phyloP scores from a whole-genome alignment of 2,329 filamentous ascomycete species.

The Fusarium continuum region DNA sequence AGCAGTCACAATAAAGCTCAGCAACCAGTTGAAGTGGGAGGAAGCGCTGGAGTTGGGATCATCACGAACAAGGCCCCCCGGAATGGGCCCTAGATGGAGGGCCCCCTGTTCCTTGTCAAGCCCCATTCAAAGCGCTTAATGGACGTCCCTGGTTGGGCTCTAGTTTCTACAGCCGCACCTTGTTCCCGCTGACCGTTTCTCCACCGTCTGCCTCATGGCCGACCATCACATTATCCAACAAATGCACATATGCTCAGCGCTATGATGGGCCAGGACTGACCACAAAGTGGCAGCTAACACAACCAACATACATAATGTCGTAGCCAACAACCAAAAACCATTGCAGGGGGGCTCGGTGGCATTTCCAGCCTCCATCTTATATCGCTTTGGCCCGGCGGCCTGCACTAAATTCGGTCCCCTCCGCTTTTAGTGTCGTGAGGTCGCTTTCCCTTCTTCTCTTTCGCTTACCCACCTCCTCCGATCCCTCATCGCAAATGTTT shows the following conservation, averaged over 20 bases:
- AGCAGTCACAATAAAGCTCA: not conserved
- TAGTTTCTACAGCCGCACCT: slow-evolving; percentile 5
- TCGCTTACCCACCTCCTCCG: not conserved
- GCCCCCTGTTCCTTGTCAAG: slow-evolving; percentile 1
- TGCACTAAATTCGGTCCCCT: slow-evolving; percentile 2
- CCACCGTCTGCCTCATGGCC: not conserved
- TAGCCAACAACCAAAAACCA: not conserved
- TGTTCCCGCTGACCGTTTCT: slow-evolving; percentile 1
- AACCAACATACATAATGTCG: slow-evolving; percentile 1
- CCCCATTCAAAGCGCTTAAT: slow-evolving; percentile 8
- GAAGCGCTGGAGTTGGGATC: slow-evolving; percentile 2
- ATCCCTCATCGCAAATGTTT: slow-evolving; percentile 1
- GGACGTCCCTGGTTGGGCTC: slow-evolving; percentile 1
- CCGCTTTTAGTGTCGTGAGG: not conserved
- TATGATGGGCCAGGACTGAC: not conserved
- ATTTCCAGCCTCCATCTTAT: slow-evolving; percentile 6
- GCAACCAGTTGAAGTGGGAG: slow-evolving; percentile 2
- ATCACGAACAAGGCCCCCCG: not conserved
- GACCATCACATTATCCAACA: slow-evolving; percentile 11
- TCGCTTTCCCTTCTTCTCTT: slow-evolving; percentile 1
- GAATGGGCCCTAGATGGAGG: not conserved
- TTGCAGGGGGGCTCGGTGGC: not conserved
- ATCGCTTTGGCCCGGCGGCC: not conserved
- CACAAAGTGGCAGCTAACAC: slow-evolving; percentile 2
- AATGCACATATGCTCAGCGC: not conserved